Percentiles rank a stretch among this genome's conserved stretches.
phyloP scores from a whole-genome alignment of 495 filamentous ascomycete species.

The Chaetomium tenue region DNA sequence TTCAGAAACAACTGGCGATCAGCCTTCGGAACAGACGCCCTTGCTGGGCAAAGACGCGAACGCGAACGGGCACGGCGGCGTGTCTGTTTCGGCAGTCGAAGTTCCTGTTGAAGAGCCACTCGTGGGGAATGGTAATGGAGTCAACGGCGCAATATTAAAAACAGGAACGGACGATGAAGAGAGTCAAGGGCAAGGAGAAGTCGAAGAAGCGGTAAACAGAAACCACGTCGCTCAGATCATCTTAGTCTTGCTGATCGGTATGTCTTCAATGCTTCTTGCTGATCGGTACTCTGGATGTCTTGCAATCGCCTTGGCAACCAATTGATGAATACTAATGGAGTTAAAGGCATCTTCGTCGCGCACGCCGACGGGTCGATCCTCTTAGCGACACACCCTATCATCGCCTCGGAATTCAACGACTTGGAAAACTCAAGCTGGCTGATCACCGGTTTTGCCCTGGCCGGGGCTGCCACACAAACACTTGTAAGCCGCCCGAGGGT shows the following conservation, averaged over 20 bases:
- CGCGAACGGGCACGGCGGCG: neutral
- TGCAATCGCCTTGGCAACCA: too few species aligned
- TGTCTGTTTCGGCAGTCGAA: conserved; percentile 13
- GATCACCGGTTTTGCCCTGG: conserved; percentile 62
- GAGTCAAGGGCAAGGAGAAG: conserved; percentile 14
- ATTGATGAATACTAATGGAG: neutral
- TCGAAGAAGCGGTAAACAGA: conserved; percentile 3
- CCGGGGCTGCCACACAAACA: conserved; percentile 58
- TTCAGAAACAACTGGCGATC: neutral
- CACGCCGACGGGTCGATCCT: conserved; percentile 63
- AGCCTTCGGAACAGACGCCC: conserved; percentile 21
- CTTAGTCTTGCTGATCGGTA: conserved; percentile 34
- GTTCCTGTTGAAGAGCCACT: neutral
- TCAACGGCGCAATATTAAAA: conserved; percentile 10
- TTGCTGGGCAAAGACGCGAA: conserved; percentile 10
- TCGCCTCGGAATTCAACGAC: conserved; percentile 65
- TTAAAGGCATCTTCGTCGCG: conserved; percentile 61
- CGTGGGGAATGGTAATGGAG: neutral
- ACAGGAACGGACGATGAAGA: conserved; percentile 23
- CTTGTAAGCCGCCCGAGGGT: conserved; percentile 35
- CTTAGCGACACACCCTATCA: conserved; percentile 58
- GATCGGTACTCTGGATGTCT: too few species aligned
- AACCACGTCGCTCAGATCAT: conserved; percentile 28
- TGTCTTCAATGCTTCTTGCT: too few species aligned
- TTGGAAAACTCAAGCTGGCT: conserved; percentile 63